Base-by-base conservation (phyloP, 257 asterid genomes). In the Solanum gracilifrons region DNA sequence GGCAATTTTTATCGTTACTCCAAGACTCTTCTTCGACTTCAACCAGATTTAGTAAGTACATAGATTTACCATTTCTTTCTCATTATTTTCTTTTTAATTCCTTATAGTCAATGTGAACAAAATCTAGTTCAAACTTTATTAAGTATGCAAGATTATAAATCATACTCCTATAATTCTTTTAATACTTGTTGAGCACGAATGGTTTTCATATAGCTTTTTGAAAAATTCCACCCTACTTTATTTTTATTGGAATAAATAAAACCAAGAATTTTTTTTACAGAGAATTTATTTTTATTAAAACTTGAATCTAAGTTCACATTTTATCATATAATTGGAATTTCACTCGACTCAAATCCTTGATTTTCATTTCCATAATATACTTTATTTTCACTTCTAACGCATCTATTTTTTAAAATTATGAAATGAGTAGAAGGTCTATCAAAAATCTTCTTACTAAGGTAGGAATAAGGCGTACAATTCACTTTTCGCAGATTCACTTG, bases 401-500 rank as follows among this genome's bases (percentile, higher is more conserved):
- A 62, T 62, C 0, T 18, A 55, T 55, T 1, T 18, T 1, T 6
- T 0, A 55, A 51, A 55, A 18, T 2, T 55, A 18, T 18, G 64
- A 27, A 66, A 66, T 25, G 33, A 25, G 9, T 27, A 1, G 20
- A 25, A 6, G 8, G 29, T 64, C 1, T 66, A 27, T 66, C 2
- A 1, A 0, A 66, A 66, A 27, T 66, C 2, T 5, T 6, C 8
- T 31, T 66, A 12, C 2, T 13, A 51, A 51, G 23, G 23, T 51
- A 5, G 9, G 3, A 0, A 6, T 27, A 25, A 3, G 5, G 4
- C 0, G 2, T 25, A 66, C 73, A 27, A 6, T 10, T 5, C 2
- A 62, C 3, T 5, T 1, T 62, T 0, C 5, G 1, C 1, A 10
- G 6, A 9, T 23, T 0, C 15, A 23, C 13, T 62, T 23, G 6